Evolutionary conservation across 192 early-diverging fungal species (phyloP).

Genomic region (Linnemannia hyalina): DNA sequence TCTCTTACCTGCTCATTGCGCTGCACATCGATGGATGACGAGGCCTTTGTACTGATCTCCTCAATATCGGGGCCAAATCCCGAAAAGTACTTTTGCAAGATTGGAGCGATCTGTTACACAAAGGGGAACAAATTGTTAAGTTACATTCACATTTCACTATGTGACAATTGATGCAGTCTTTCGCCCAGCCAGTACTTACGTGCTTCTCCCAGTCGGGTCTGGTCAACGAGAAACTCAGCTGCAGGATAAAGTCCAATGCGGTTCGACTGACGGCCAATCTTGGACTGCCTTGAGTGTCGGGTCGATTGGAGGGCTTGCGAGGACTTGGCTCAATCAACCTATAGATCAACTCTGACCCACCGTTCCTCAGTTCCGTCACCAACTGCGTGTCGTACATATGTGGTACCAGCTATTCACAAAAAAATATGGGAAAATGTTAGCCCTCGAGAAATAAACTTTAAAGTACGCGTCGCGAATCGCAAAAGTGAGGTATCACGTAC

Average conservation of each 20-base stretch:
- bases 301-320: slow-evolving; percentile 7
- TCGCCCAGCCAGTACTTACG: slow-evolving; percentile 28
- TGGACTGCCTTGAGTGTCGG: slow-evolving; percentile 18
- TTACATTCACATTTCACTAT: background rate
- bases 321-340: slow-evolving; percentile 38
- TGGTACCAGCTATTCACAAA: slow-evolving; percentile 28
- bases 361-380: slow-evolving; percentile 53
- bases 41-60: slow-evolving; percentile 35
- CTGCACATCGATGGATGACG: slow-evolving; percentile 58
- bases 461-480: background rate
- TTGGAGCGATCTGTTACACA: slow-evolving; percentile 62
- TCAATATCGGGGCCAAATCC: slow-evolving; percentile 60
- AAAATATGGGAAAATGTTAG: background rate
- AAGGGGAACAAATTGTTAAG: background rate
- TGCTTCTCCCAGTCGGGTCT: slow-evolving; percentile 57
- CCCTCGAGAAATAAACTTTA: background rate
- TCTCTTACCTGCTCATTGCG: slow-evolving; percentile 61
- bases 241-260: slow-evolving; percentile 53
- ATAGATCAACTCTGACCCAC: slow-evolving; percentile 40
- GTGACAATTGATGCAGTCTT: background rate
- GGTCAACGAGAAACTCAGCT: slow-evolving; percentile 47
- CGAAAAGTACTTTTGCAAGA: slow-evolving; percentile 71
- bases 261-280: slow-evolving; percentile 47
- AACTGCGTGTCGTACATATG: slow-evolving; percentile 53
- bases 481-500: slow-evolving; percentile 4